Evolutionary conservation across 225 moss, liverwort and hornwort genomes (phyloP).

Genomic region (Anthoceros angustus): DNA sequence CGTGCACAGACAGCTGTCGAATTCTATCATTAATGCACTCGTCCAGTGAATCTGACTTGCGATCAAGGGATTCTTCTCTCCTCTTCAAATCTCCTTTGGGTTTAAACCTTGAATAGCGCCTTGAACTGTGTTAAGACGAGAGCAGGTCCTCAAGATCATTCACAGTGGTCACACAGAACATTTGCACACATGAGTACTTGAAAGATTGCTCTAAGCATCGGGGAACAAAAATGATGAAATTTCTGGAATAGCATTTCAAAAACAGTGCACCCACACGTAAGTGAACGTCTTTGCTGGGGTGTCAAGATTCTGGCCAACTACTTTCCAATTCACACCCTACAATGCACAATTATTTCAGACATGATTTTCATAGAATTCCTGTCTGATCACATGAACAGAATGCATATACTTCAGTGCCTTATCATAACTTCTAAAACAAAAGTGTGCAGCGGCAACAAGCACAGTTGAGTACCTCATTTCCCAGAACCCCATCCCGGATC

Average conservation of each 20-base stretch:
- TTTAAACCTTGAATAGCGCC: not conserved
- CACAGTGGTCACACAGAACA: not conserved
- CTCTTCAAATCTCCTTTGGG: not conserved
- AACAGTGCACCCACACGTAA: not conserved
- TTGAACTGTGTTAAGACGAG: not conserved
- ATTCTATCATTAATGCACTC: not conserved
- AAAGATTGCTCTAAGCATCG: no score
- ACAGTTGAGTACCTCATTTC: not conserved
- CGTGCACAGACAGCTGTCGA: not conserved
- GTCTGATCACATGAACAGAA: not conserved
- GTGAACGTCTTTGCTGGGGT: not conserved
- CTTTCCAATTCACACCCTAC: slow-evolving; percentile 2
- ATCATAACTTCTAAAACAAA: no score
- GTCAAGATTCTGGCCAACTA: not conserved
- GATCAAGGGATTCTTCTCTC: not conserved
- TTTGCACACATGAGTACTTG: not conserved
- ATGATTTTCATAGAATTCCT: not conserved
- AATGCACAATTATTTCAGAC: not conserved
- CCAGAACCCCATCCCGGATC: not conserved
- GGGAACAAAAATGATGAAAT: not conserved
- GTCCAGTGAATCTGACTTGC: not conserved
- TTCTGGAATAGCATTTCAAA: not conserved
- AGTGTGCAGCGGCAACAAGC: no score
- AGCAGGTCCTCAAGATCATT: not conserved
- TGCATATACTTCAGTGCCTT: no score